Conservation (phyloP, 371 early-diverging fungal genomes). For the Syncephalastrum sp. region DNA sequence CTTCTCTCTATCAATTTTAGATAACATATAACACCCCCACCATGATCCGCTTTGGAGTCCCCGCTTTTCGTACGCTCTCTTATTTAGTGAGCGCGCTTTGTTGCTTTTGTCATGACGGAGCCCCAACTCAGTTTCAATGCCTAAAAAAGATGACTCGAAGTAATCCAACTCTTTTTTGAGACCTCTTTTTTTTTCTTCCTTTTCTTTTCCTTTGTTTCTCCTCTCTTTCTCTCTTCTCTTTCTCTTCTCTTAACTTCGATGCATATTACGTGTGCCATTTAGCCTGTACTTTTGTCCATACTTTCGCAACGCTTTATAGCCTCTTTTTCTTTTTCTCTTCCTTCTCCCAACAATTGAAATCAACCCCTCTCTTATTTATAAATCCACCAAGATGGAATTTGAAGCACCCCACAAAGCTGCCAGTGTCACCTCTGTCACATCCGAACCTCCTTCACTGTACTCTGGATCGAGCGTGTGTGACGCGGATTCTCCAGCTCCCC, state of each 20-base stretch:
- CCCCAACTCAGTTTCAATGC: too few species aligned
- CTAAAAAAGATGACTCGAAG: conserved; percentile 1
- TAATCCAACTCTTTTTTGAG: conserved; percentile 6
- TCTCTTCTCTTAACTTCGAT: conserved; percentile 1
- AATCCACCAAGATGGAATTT: conserved; percentile 2
- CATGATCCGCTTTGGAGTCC: too few species aligned
- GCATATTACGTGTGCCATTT: too few species aligned
- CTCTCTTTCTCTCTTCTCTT: not conserved
- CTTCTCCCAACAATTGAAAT: not conserved
- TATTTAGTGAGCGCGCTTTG: too few species aligned
- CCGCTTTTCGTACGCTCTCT: too few species aligned
- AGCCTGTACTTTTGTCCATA: not conserved
- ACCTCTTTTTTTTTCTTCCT: conserved; percentile 1
- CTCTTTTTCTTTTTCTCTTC: too few species aligned
- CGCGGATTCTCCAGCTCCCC: conserved; percentile 14
- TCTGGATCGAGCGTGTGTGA: conserved; percentile 19
- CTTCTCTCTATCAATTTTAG: too few species aligned
- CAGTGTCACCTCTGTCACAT: conserved; percentile 13
- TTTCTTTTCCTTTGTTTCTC: conserved; percentile 1
- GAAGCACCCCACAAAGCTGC: conserved; percentile 11
- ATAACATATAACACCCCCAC: too few species aligned
- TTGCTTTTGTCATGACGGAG: too few species aligned
- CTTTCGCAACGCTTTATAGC: not conserved
- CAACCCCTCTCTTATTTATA: conserved; percentile 1
- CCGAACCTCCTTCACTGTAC: conserved; percentile 17